These are phyloP conservation scores for Nitzschia sp. DNA, from an alignment of 108 stramenopile genomes.

Conservation along the genomic window DNA sequence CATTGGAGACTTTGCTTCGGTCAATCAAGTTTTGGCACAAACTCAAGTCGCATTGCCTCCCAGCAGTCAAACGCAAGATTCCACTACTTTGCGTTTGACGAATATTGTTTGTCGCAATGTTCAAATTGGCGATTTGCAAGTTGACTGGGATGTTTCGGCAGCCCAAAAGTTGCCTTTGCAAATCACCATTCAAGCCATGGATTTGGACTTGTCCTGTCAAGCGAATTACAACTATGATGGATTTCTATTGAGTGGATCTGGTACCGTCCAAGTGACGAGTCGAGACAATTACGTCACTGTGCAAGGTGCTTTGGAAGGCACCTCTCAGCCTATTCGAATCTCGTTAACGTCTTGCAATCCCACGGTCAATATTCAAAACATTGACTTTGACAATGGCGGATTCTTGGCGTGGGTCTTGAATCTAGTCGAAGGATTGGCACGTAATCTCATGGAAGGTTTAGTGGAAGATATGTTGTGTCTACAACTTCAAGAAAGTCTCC, in stretches of 20 bases:
- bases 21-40: constrained; percentile 7
- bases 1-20: constrained; percentile 12
- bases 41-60: constrained; percentile 6
- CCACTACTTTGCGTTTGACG: constrained; percentile 6
- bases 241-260: constrained; percentile 19
- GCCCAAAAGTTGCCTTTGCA: background rate
- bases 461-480: constrained; percentile 14
- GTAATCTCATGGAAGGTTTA: constrained; percentile 12
- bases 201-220: constrained; percentile 29
- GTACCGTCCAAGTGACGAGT: constrained; percentile 14
- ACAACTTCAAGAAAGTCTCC: constrained; percentile 9
- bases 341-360: constrained; percentile 17
- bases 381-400: constrained; percentile 39
- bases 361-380: constrained; percentile 20
- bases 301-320: background rate
- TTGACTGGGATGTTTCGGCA: background rate
- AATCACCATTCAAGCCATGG: constrained; percentile 13
- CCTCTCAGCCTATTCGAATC: background rate
- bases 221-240: constrained; percentile 30
- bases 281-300: constrained; percentile 3
- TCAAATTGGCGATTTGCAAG: constrained; percentile 9
- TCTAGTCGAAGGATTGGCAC: constrained; percentile 17
- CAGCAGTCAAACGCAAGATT: background rate
- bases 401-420: constrained; percentile 30
- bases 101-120: constrained; percentile 21